phyloP scores from a whole-genome alignment of 495 filamentous ascomycete genomes.

The Neurospora sp. region DNA sequence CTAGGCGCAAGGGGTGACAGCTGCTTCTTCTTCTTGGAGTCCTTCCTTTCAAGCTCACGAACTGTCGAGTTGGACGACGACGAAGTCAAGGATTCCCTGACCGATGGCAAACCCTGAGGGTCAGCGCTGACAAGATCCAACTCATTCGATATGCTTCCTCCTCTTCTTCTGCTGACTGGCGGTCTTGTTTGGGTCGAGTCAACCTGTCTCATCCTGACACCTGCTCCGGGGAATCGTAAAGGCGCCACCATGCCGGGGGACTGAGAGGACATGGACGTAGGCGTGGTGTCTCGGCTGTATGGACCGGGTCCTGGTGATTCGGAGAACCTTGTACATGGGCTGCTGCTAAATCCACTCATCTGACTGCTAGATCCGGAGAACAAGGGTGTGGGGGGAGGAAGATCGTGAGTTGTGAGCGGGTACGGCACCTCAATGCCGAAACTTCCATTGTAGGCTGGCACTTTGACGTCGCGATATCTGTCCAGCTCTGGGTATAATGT shows the following conservation, averaged over 20 bases:
- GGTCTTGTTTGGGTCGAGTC: constrained; percentile 53
- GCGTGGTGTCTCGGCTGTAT: constrained; percentile 86
- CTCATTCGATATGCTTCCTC: constrained; percentile 43
- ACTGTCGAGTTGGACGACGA: constrained; percentile 51
- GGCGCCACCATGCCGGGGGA: constrained; percentile 66
- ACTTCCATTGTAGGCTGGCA: constrained; percentile 15
- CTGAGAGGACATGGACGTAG: constrained; percentile 93
- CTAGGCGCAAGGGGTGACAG: constrained; percentile 45
- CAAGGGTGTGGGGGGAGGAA: constrained; percentile 56
- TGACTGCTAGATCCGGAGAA: constrained; percentile 45
- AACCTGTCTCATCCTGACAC: constrained; percentile 47
- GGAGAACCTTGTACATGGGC: constrained; percentile 88
- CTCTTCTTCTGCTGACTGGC: constrained; percentile 53
- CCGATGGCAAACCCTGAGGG: constrained; percentile 49
- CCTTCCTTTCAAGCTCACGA: constrained; percentile 32
- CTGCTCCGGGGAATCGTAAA: constrained; percentile 41
- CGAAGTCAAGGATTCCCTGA: constrained; percentile 52
- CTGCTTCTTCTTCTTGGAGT: constrained; percentile 33
- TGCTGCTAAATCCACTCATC: constrained; percentile 55
- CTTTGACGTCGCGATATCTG: constrained; percentile 36
- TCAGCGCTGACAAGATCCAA: constrained; percentile 36
- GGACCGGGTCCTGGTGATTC: constrained; percentile 71
- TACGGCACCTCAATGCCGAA: constrained; percentile 29
- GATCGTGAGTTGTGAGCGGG: constrained; percentile 45
- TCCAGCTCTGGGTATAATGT: constrained; percentile 45